Percentiles rank a stretch among this genome's conserved stretches.
Evolutionary conservation across 2,329 filamentous ascomycete genomes (phyloP).

Genomic region (Xylariaceae sp.): DNA sequence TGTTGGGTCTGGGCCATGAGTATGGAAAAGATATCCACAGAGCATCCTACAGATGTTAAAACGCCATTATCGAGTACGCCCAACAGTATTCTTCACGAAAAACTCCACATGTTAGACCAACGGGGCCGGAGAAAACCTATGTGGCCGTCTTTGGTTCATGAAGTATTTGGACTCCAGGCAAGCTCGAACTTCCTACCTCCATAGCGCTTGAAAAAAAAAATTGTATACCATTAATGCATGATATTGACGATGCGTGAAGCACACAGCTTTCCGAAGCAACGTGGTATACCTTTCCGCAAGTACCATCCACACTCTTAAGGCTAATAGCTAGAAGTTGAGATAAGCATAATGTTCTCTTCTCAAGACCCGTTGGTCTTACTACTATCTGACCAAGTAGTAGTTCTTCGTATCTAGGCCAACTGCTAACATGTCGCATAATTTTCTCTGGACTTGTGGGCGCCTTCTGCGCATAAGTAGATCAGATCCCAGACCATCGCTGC

Average conservation of each 20-base stretch:
- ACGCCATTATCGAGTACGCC: background rate
- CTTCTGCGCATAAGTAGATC: too few relatives aligned
- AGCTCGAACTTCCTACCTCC: conserved; percentile 5
- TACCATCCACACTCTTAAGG: background rate
- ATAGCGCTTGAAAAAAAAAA: conserved; percentile 2
- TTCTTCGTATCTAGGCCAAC: too few relatives aligned
- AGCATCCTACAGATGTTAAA: background rate
- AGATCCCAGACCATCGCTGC: too few relatives aligned
- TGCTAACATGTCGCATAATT: too few relatives aligned
- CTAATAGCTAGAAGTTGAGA: background rate
- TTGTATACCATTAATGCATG: background rate
- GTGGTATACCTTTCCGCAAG: background rate
- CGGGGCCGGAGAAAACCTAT: conserved; percentile 10
- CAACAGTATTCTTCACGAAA: background rate
- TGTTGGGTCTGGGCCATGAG: conserved; percentile 3
- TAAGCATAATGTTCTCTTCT: background rate
- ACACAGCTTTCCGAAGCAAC: background rate
- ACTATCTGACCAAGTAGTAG: too few relatives aligned
- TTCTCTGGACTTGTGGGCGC: too few relatives aligned
- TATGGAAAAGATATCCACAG: conserved; percentile 1
- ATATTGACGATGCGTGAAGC: background rate
- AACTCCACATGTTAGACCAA: conserved; percentile 13
- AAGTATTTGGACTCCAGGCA: conserved; percentile 14
- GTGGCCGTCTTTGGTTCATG: conserved; percentile 14
- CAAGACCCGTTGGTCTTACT: too few relatives aligned